Evolutionary conservation across 108 stramenopile genomes (phyloP).

Genomic region (Parietichytrium sp.): DNA sequence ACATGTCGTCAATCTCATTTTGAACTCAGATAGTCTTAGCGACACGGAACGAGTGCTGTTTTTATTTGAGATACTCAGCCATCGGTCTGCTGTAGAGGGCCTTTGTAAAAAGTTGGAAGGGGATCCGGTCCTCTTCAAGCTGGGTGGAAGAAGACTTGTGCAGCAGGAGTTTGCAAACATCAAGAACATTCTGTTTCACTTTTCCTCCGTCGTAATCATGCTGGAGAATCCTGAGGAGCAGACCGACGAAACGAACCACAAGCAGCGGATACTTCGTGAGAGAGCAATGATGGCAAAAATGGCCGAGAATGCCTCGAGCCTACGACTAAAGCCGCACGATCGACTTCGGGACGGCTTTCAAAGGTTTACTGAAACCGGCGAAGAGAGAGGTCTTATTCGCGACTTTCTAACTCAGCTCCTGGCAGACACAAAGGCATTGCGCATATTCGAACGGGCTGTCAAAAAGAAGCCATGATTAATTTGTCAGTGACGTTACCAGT

Average conservation of each 20-base stretch:
- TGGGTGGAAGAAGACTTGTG: neutral
- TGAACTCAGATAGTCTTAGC: neutral
- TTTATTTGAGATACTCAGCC: neutral
- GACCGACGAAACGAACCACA: neutral
- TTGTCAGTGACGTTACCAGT: too few species aligned
- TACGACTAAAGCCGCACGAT: neutral
- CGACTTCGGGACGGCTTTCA: constrained; percentile 27
- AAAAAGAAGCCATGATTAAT: too few species aligned
- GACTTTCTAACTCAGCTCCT: neutral
- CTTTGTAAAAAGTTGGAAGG: neutral
- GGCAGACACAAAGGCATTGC: neutral
- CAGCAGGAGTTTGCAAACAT: constrained; percentile 25
- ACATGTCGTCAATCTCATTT: neutral
- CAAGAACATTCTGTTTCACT: constrained; percentile 7
- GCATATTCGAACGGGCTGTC: constrained; percentile 4
- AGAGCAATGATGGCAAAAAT: neutral
- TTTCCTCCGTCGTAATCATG: neutral
- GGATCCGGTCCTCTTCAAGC: neutral
- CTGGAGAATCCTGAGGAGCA: constrained; percentile 4
- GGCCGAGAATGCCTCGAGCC: neutral
- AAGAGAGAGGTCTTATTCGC: neutral
- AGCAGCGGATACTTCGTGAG: neutral
- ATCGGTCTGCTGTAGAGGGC: neutral
- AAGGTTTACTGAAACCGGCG: neutral
- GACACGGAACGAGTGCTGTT: neutral